These are phyloP conservation scores for Aspergillus sparsus DNA, from an alignment of 495 filamentous ascomycete genomes.

Conservation along the genomic window DNA sequence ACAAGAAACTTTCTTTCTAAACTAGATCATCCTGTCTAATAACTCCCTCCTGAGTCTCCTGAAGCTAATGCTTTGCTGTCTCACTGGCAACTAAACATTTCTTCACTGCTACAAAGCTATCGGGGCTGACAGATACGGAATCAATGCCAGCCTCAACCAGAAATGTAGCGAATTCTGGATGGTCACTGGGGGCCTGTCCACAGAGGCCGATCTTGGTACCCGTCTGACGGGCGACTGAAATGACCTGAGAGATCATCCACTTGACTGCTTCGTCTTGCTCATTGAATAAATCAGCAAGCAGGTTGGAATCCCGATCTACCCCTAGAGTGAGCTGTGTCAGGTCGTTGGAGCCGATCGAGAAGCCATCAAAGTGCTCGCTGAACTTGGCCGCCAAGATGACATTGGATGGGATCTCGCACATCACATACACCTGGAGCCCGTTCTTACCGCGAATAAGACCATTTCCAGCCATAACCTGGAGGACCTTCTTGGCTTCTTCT, in stretches of 20 bases:
- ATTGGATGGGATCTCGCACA: conserved; percentile 45
- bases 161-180: conserved; percentile 37
- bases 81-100: conserved; percentile 4
- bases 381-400: conserved; percentile 37
- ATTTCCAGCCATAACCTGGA: conserved; percentile 34
- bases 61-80: background rate
- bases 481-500: conserved; percentile 33
- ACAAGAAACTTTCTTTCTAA: too few species aligned
- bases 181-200: conserved; percentile 40
- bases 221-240: conserved; percentile 24
- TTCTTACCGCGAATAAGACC: conserved; percentile 34
- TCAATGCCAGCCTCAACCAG: conserved; percentile 27
- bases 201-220: conserved; percentile 39
- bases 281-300: conserved; percentile 35
- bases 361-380: conserved; percentile 36
- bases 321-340: conserved; percentile 41
- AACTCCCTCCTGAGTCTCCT: background rate
- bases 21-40: background rate
- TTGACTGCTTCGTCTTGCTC: conserved; percentile 41
- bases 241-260: conserved; percentile 38
- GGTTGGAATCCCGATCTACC: conserved; percentile 37
- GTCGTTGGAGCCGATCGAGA: conserved; percentile 44
- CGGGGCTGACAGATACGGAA: conserved; percentile 26
- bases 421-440: conserved; percentile 39
- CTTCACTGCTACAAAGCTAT: conserved; percentile 23